Base-by-base conservation (phyloP, 345 rosid species). In the Angophora floribunda region DNA sequence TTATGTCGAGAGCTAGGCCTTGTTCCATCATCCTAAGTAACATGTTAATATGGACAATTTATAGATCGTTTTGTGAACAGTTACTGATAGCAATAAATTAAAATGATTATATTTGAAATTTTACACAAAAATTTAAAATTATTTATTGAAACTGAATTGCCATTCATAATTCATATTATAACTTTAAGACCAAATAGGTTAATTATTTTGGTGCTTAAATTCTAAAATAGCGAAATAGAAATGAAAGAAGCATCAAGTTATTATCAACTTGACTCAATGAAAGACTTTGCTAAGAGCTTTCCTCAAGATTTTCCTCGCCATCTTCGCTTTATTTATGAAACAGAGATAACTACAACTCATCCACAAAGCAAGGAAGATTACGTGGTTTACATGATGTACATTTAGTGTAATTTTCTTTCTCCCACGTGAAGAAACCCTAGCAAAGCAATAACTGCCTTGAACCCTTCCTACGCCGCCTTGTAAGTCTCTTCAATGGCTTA, bases 61-160 rank as follows among this genome's bases (percentile, higher is more conserved):
- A 26, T 21, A 22, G 59, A 55, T 53, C 2, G 22, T n/a, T n/a
- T n/a, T n/a, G n/a, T n/a, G n/a, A n/a, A n/a, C n/a, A n/a, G n/a
- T n/a, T n/a, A n/a, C n/a, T n/a, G 4, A 0, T 53, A 53, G 5
- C 5, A 53, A 21, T 53, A 21, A 53, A 26, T 5, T 0, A 1
- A 1, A 55, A 2, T 55, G 1, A 55, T 19, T 55, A 55, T 55
- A 55, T n/a, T 21, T 55, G 26, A 55, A 21, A 21, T 55, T 55
- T 21, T 5, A 0, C 1, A 55, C 21, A 55, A 55, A 55, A 2
- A 7, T 55, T 22, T 55, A 36, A 36, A 36, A 36, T 36, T 36
- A 36, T 36, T 4, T 36, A 21, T 1, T 21, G 2, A 1, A 4
- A 55, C 12, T 55, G 7, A 55, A 55, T 8, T 55, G 21, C 61